Percentiles rank a stretch among this genome's conserved stretches.
These are phyloP conservation scores for Pleurotus citrinopileatus DNA, from an alignment of 768 basidiomycete genomes.

Conservation along the genomic window DNA sequence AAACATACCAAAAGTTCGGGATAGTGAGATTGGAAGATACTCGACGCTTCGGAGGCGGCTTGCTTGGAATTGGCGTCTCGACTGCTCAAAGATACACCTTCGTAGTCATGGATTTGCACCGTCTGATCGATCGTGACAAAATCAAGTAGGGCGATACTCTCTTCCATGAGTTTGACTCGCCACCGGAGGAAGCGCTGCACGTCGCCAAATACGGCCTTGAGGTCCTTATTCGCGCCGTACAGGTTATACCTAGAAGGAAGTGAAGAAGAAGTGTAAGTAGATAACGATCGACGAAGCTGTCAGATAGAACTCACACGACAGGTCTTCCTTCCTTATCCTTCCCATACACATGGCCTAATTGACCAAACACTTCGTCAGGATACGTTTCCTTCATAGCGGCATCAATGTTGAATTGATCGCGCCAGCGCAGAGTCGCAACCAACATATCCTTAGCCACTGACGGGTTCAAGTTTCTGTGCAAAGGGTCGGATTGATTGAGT, in stretches of 20 bases:
- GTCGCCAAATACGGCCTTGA: slow-evolving; percentile 74
- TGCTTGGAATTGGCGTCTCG: slow-evolving; percentile 74
- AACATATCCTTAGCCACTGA: slow-evolving; percentile 63
- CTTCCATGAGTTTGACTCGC: slow-evolving; percentile 79
- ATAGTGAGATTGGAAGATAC: slow-evolving; percentile 74
- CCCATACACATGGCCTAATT: slow-evolving; percentile 63
- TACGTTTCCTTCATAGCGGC: slow-evolving; percentile 58
- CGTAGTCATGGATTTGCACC: slow-evolving; percentile 79
- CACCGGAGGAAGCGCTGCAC: slow-evolving; percentile 79
- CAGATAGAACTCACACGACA: slow-evolving; percentile 49
- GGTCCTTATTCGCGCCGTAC: slow-evolving; percentile 68
- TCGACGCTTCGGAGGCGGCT: slow-evolving; percentile 71
- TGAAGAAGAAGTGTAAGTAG: background rate
- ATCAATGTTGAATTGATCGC: slow-evolving; percentile 62
- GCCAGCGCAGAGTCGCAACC: slow-evolving; percentile 67
- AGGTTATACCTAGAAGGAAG: slow-evolving; percentile 60
- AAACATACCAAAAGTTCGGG: slow-evolving; percentile 69
- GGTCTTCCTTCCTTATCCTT: slow-evolving; percentile 71
- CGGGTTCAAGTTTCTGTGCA: slow-evolving; percentile 47
- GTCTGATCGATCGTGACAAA: slow-evolving; percentile 73
- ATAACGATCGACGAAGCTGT: background rate
- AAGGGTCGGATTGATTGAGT: background rate
- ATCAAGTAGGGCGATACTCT: slow-evolving; percentile 58
- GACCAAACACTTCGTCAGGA: slow-evolving; percentile 60
- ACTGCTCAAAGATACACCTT: slow-evolving; percentile 62